These are phyloP conservation scores for Chloris gayana DNA, from an alignment of 176 grass and related monocot species.

Conservation along the genomic window DNA sequence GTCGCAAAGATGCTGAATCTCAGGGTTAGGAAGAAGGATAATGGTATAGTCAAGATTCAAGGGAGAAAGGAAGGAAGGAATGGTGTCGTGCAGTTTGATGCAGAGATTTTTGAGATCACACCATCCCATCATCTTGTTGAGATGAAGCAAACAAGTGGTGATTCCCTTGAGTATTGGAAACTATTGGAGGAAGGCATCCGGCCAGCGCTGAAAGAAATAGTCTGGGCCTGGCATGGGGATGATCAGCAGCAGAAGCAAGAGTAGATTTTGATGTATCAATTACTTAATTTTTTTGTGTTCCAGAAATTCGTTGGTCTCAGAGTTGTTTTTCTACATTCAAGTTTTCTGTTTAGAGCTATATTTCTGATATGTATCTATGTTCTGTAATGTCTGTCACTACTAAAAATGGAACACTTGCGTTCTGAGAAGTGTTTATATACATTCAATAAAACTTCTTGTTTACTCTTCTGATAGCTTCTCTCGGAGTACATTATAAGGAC, in stretches of 20 bases:
- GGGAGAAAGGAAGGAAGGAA: slow-evolving; percentile 53
- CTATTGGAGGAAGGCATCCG: slow-evolving; percentile 43
- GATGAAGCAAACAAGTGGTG: slow-evolving; percentile 52
- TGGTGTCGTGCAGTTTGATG: slow-evolving; percentile 42
- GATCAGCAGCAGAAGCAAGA: slow-evolving; percentile 34
- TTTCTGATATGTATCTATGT: background rate
- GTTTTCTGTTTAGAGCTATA: slow-evolving; percentile 24
- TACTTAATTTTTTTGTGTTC: background rate
- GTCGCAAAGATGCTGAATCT: slow-evolving; percentile 36
- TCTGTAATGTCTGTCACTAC: background rate
- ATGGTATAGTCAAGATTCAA: slow-evolving; percentile 46
- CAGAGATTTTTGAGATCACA: slow-evolving; percentile 52
- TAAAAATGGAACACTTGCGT: background rate
- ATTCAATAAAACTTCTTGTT: background rate
- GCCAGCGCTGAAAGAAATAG: slow-evolving; percentile 48
- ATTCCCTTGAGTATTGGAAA: slow-evolving; percentile 44
- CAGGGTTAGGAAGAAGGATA: slow-evolving; percentile 47
- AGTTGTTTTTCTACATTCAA: background rate
- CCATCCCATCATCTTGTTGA: slow-evolving; percentile 54
- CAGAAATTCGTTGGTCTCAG: background rate
- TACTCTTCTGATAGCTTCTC: background rate
- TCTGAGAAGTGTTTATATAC: background rate
- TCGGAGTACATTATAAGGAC: background rate
- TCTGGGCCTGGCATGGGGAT: slow-evolving; percentile 64
- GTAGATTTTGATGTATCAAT: slow-evolving; percentile 23